phyloP scores from a whole-genome alignment of 2,329 filamentous ascomycete genomes.

The Cytospora mali region DNA sequence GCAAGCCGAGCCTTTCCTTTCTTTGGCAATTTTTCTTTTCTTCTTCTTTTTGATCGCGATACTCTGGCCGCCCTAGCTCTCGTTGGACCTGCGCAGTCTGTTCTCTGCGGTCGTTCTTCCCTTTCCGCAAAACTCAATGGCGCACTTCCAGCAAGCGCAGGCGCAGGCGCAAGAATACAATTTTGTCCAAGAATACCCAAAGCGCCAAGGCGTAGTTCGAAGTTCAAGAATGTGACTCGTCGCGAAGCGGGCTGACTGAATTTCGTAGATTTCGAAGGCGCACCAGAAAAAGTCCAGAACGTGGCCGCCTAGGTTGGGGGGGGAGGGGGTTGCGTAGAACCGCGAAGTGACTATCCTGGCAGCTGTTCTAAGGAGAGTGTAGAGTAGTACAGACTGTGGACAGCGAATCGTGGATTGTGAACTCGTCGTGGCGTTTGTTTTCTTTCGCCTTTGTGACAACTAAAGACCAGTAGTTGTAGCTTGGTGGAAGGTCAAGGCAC shows the following conservation, averaged over 20 bases:
- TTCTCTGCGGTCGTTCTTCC: constrained; percentile 23
- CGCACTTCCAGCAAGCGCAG: constrained; percentile 17
- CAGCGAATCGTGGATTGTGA: constrained; percentile 17
- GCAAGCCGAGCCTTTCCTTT: constrained; percentile 22
- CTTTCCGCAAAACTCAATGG: constrained; percentile 23
- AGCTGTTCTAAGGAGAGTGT: background rate
- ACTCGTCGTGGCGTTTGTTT: constrained; percentile 8
- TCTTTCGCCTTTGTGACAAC: constrained; percentile 15
- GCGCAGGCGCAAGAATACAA: constrained; percentile 5
- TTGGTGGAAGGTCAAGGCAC: constrained; percentile 17
- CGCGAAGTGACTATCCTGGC: constrained; percentile 3
- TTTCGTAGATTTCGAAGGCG: background rate
- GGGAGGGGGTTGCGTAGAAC: background rate
- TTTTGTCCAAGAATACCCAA: background rate
- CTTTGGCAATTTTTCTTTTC: background rate
- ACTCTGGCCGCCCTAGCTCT: constrained; percentile 15
- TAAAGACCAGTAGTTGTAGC: constrained; percentile 16
- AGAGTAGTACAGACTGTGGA: background rate
- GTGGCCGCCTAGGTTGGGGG: background rate
- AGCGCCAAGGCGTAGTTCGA: background rate
- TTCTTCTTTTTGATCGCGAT: constrained; percentile 1
- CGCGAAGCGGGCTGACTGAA: background rate
- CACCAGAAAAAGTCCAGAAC: background rate
- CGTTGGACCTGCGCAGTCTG: constrained; percentile 16
- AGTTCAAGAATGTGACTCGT: constrained; percentile 2